phyloP scores from a whole-genome alignment of 345 rosid species.

The Erodium maritimum region DNA sequence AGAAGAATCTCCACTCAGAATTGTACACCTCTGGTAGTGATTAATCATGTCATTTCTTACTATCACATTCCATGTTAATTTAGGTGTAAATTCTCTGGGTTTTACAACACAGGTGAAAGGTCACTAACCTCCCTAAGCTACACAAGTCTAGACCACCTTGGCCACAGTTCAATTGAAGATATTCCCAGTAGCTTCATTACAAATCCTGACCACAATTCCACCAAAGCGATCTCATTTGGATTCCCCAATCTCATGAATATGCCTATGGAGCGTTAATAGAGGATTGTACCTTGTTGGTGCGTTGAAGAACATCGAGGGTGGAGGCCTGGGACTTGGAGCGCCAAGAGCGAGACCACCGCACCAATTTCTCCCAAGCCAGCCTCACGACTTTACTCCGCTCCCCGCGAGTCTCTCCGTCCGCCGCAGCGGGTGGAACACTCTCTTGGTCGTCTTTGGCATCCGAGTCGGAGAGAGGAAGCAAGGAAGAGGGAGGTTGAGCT shows the following conservation, averaged over 20 bases:
- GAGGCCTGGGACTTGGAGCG: slow-evolving; percentile 55
- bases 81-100: no score
- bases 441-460: neutral
- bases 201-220: no score
- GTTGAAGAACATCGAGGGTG: slow-evolving; percentile 41
- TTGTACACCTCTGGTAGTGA: no score
- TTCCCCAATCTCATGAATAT: neutral
- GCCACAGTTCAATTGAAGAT: no score
- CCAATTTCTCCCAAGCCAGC: slow-evolving; percentile 82
- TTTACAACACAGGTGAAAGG: no score
- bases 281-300: slow-evolving; percentile 56
- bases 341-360: slow-evolving; percentile 86
- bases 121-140: no score
- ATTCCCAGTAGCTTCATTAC: no score
- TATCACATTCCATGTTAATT: no score
- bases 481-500: slow-evolving; percentile 3
- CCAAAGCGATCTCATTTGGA: neutral
- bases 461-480: neutral
- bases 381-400: slow-evolving; percentile 63
- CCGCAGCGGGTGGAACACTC: slow-evolving; percentile 3
- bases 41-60: no score
- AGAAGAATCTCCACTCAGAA: no score
- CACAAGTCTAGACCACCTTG: no score
- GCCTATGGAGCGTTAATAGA: neutral
- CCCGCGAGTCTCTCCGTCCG: slow-evolving; percentile 2